phyloP scores from a whole-genome alignment of 1,139 yeast species.

The Pichia inconspicua region DNA sequence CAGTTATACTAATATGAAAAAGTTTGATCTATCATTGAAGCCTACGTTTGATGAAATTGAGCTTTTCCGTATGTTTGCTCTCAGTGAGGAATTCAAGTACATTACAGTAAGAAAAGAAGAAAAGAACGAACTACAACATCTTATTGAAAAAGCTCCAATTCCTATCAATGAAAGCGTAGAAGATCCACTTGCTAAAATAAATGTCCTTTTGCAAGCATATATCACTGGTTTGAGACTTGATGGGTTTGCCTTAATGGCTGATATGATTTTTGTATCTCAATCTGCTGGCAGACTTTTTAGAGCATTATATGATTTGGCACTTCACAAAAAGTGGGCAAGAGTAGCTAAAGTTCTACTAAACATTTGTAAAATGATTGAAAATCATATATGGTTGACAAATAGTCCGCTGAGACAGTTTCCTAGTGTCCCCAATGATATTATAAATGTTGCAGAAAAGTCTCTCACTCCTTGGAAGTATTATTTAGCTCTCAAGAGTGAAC shows the following conservation, averaged over 20 bases:
- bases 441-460: constrained; percentile 71
- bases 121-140: constrained; percentile 60
- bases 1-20: constrained; percentile 58
- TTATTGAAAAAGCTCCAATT: constrained; percentile 72
- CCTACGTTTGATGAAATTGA: constrained; percentile 69
- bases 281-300: constrained; percentile 85
- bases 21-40: constrained; percentile 53
- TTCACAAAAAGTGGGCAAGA: constrained; percentile 66
- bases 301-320: constrained; percentile 75
- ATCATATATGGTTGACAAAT: constrained; percentile 74
- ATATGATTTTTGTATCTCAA: constrained; percentile 88
- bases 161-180: constrained; percentile 70
- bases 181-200: constrained; percentile 74
- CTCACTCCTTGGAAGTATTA: constrained; percentile 79
- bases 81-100: constrained; percentile 77
- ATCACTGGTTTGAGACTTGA: constrained; percentile 68
- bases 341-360: constrained; percentile 52
- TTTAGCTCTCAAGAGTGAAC: constrained; percentile 52
- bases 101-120: constrained; percentile 87
- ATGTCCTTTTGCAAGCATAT: constrained; percentile 74
- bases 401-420: constrained; percentile 84
- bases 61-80: constrained; percentile 64
- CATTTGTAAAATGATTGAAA: constrained; percentile 73
- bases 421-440: constrained; percentile 57
- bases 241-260: constrained; percentile 88